Evolutionary conservation across 495 filamentous ascomycete genomes (phyloP), one percentile per base, ranked within the genome.

Genomic region (Staphylotrichum tortipilum): DNA sequence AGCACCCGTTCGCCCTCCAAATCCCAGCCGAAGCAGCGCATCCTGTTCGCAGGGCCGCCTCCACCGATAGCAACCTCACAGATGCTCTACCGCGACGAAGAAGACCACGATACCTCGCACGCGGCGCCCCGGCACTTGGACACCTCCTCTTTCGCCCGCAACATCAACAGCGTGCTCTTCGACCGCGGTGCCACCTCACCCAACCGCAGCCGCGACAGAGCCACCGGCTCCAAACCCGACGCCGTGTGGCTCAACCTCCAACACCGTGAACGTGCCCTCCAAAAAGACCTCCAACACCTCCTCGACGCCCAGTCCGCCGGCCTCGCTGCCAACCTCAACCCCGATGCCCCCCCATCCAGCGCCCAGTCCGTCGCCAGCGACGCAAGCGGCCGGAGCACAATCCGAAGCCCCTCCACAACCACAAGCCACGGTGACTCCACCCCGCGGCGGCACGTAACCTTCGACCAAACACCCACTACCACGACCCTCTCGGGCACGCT

Each of bases 221-320:
- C 30, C 10, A 46, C 48, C 43, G 48, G 58, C n/a, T 53, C 57
- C 52, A 57, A 63, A 26, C 58, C 62, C 9, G 62, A 69, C 49
- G 46, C 65, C 3, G 29, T 58, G n/a, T 69, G 67, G 67, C 61
- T 61, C 1, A 63, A 54, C 42, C 54, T 69, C 2, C 61, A 63
- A 41, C 59, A 60, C n/a, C 76, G 74, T 46, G 78, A 84, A 50
- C 71, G 63, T 21, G 68, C 78, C 44, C 79, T 95, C 15, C 82
- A 95, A 52, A 73, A 72, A 30, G 81, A 89, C 39, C 74, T 97
- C 4, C 91, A 97, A 64, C 61, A 69, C 22, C 68, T 95, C 4
- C 78, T 97, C 23, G 89, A 97, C 68, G 85, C 86, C 0, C 91
- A 97, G 67, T 83, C 84, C 38, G 78, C 83, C 31, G 87, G 87